These are phyloP conservation scores for Penicillium hordei DNA, from an alignment of 2,329 filamentous ascomycete genomes.

Conservation along the genomic window DNA sequence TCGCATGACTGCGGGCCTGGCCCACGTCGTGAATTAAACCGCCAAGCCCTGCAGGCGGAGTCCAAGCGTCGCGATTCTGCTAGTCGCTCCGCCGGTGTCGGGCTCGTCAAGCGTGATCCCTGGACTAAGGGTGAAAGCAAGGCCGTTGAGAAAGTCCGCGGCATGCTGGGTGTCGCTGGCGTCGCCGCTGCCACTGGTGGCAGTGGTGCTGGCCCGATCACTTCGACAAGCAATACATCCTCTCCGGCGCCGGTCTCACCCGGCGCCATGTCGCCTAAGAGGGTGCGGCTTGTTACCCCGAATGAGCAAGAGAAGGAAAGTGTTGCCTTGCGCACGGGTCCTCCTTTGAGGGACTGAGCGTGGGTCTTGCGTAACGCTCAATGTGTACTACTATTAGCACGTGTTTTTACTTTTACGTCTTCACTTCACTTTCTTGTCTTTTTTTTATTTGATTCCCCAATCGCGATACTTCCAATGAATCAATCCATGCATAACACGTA, in stretches of 20 bases:
- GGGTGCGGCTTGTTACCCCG: constrained; percentile 47
- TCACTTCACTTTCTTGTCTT: background rate
- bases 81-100: constrained; percentile 35
- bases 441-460: constrained; percentile 13
- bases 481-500: background rate
- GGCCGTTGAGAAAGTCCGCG: constrained; percentile 48
- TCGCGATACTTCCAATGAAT: constrained; percentile 10
- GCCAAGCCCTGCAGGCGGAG: constrained; percentile 33
- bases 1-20: constrained; percentile 60
- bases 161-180: constrained; percentile 40
- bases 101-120: constrained; percentile 46
- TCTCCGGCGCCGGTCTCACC: constrained; percentile 29
- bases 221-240: constrained; percentile 19
- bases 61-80: constrained; percentile 35
- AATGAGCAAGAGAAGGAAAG: constrained; percentile 40
- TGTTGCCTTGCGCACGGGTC: constrained; percentile 23
- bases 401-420: background rate
- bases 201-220: constrained; percentile 24
- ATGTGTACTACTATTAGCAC: constrained; percentile 1
- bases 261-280: constrained; percentile 44
- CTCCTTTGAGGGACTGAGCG: constrained; percentile 11
- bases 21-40: constrained; percentile 43
- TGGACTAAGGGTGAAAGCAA: constrained; percentile 47
- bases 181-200: constrained; percentile 35
- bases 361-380: background rate